Conservation (phyloP, 345 rosid genomes). For the Citrus sp. region DNA sequence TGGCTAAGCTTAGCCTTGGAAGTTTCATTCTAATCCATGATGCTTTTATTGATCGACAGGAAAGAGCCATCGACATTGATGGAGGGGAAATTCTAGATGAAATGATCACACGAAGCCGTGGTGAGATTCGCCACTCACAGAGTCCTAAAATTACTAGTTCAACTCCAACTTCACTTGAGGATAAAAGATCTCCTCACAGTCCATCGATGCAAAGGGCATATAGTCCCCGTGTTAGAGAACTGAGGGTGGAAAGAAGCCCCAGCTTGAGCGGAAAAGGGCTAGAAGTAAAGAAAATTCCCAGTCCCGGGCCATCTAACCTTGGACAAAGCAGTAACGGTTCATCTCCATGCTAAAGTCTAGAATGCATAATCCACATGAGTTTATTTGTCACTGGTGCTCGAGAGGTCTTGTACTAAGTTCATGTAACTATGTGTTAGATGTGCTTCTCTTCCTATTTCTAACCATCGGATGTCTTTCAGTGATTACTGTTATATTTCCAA, state of each 20-base stretch:
- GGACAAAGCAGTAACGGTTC: slow-evolving; percentile 33
- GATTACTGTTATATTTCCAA: background rate
- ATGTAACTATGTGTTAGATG: slow-evolving; percentile 12
- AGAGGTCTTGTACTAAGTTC: slow-evolving; percentile 38
- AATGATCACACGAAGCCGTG: slow-evolving; percentile 67
- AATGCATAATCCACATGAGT: slow-evolving; percentile 11
- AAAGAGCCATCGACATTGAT: slow-evolving; percentile 34
- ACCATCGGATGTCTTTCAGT: slow-evolving; percentile 7
- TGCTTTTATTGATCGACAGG: slow-evolving; percentile 28
- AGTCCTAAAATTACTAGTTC: slow-evolving; percentile 61
- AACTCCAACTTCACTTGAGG: slow-evolving; percentile 32
- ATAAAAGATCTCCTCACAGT: slow-evolving; percentile 36
- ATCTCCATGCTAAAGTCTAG: slow-evolving; percentile 26
- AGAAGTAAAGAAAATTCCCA: slow-evolving; percentile 34
- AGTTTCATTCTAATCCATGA: slow-evolving; percentile 9
- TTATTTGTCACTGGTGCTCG: slow-evolving; percentile 34
- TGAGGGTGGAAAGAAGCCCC: slow-evolving; percentile 26
- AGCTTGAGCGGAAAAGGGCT: slow-evolving; percentile 24
- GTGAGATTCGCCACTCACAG: slow-evolving; percentile 53
- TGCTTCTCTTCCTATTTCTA: slow-evolving; percentile 16
- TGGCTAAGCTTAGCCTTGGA: background rate
- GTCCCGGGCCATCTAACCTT: slow-evolving; percentile 53
- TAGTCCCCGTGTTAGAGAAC: slow-evolving; percentile 41
- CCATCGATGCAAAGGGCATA: slow-evolving; percentile 35
- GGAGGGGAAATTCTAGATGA: slow-evolving; percentile 62